These are phyloP conservation scores for Patellaria atrata DNA, from an alignment of 495 filamentous ascomycete genomes.

Conservation along the genomic window DNA sequence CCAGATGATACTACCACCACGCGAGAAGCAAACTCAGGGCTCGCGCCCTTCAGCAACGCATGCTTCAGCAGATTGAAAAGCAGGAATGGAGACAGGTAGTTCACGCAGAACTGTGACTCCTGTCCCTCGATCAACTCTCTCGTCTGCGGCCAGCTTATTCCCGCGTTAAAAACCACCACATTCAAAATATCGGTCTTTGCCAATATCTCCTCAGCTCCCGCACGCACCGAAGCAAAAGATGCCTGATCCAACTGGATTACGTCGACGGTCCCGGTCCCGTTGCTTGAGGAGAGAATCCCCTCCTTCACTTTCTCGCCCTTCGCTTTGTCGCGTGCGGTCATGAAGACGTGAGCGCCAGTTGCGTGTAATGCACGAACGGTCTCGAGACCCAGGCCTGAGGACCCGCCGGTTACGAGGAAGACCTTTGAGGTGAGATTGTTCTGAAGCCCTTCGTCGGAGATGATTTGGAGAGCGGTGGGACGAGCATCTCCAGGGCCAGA, in stretches of 20 bases:
- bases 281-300: conserved; percentile 17
- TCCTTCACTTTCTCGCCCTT: conserved; percentile 19
- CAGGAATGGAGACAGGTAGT: too few species aligned
- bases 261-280: conserved; percentile 15
- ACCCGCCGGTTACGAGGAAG: conserved; percentile 56
- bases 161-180: conserved; percentile 7
- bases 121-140: too few species aligned
- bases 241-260: conserved; percentile 30
- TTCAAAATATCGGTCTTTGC: conserved; percentile 16
- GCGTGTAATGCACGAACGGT: conserved; percentile 32
- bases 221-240: conserved; percentile 30
- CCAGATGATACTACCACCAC: too few species aligned
- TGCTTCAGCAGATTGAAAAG: too few species aligned
- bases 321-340: conserved; percentile 29
- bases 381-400: conserved; percentile 38
- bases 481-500: conserved; percentile 34
- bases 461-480: conserved; percentile 33
- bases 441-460: conserved; percentile 30
- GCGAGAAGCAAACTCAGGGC: too few species aligned
- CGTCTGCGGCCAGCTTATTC: too few species aligned
- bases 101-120: too few species aligned
- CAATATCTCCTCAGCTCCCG: conserved; percentile 26
- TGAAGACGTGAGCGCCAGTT: conserved; percentile 34
- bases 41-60: too few species aligned
- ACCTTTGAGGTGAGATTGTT: conserved; percentile 36